These are phyloP conservation scores for Malus sylvestris DNA, from an alignment of 306 rosid species.

Conservation along the genomic window DNA sequence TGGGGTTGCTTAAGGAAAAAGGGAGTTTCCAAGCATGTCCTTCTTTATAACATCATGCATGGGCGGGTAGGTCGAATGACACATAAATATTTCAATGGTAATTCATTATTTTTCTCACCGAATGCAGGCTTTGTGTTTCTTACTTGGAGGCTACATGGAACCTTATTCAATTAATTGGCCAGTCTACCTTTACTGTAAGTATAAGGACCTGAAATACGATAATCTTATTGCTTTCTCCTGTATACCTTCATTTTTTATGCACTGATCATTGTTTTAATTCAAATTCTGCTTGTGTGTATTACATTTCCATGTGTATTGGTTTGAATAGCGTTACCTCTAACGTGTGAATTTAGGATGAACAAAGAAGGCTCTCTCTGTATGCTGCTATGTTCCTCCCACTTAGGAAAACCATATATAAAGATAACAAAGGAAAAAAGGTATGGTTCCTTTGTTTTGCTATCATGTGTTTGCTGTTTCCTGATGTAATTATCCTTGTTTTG, in stretches of 20 bases:
- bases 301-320: constrained; percentile 5
- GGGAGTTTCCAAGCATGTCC: background rate
- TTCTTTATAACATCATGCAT: background rate
- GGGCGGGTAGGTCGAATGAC: background rate
- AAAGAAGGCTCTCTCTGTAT: constrained; percentile 64
- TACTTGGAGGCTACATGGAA: constrained; percentile 57
- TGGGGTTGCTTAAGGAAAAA: background rate
- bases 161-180: constrained; percentile 53
- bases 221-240: background rate
- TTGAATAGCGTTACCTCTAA: constrained; percentile 7
- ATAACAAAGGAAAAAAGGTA: constrained; percentile 70
- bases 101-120: background rate
- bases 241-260: constrained; percentile 1
- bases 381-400: constrained; percentile 75
- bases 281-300: background rate
- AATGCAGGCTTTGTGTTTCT: constrained; percentile 53
- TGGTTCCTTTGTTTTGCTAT: background rate
- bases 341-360: constrained; percentile 56
- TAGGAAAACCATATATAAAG: constrained; percentile 49
- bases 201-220: background rate
- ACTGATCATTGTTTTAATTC: background rate
- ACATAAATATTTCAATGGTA: background rate
- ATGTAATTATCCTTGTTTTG: background rate
- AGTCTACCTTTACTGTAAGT: constrained; percentile 59
- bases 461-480: background rate